Percentiles rank a stretch among this genome's conserved stretches.
These are phyloP conservation scores for Spirogloea muscicola DNA, from an alignment of 139 green algal species.

Conservation along the genomic window DNA sequence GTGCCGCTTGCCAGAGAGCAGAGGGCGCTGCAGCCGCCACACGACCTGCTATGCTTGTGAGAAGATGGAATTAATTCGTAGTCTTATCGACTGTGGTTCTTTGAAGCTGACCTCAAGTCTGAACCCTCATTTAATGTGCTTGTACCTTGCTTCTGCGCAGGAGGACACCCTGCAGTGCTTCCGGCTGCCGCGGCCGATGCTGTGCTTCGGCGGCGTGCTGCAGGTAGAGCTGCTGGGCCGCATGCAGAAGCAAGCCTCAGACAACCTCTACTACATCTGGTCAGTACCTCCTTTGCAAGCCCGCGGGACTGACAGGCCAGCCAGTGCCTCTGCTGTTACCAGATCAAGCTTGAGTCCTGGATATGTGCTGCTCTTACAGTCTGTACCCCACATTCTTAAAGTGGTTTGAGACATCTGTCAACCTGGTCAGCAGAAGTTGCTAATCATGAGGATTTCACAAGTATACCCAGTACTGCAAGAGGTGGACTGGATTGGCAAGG, in stretches of 20 bases:
- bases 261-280: slow-evolving; percentile 52
- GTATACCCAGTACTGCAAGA: not conserved
- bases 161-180: slow-evolving; percentile 43
- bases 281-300: slow-evolving; percentile 1
- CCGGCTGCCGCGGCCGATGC: slow-evolving; percentile 29
- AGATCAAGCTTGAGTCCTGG: not conserved
- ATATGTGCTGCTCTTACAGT: not conserved
- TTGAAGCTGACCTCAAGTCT: not conserved
- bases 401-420: not conserved
- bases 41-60: not conserved
- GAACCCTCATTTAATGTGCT: not conserved
- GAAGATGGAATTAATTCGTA: not conserved
- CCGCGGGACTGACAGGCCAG: no score
- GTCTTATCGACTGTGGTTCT: not conserved
- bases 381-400: no score
- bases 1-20: slow-evolving; percentile 6
- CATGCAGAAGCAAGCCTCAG: slow-evolving; percentile 41
- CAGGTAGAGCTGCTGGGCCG: slow-evolving; percentile 45
- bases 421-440: not conserved
- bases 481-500: no score
- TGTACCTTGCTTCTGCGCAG: slow-evolving; percentile 18
- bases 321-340: no score
- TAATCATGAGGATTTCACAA: not conserved
- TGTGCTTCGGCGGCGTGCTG: slow-evolving; percentile 40
- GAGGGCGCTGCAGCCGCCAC: not conserved